Conservation (phyloP, 257 asterid species). For the Nicotiana tabacum region DNA sequence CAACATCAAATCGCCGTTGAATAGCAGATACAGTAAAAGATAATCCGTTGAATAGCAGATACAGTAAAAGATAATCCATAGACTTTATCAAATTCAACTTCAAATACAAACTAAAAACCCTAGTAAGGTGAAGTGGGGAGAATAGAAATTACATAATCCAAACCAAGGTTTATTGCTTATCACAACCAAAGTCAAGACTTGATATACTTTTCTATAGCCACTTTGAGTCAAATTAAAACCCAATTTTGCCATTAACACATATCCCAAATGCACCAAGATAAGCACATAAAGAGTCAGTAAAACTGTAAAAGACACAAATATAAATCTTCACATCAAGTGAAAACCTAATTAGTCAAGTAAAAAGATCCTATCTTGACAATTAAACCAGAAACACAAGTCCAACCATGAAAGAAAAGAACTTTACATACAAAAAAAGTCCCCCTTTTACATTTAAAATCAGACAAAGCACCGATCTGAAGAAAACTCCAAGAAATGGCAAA, state of each 20-base stretch:
- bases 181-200: not conserved
- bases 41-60: too few relatives aligned
- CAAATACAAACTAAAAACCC: not conserved
- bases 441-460: not conserved
- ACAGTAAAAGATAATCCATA: too few relatives aligned
- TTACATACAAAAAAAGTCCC: not conserved
- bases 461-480: not conserved
- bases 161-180: not conserved
- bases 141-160: not conserved
- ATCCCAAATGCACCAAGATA: not conserved
- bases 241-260: not conserved
- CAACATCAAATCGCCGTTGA: too few relatives aligned
- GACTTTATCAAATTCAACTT: too few relatives aligned
- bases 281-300: not conserved
- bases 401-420: not conserved
- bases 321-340: not conserved
- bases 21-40: too few relatives aligned
- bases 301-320: not conserved
- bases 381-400: not conserved
- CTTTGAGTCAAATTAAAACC: not conserved
- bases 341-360: slow-evolving; percentile 6
- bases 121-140: not conserved
- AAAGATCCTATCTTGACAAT: not conserved
- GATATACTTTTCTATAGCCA: not conserved
- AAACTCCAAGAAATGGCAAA: not conserved